phyloP scores from a whole-genome alignment of 2,329 filamentous ascomycete species.

The Phaeosphaeria sp. region DNA sequence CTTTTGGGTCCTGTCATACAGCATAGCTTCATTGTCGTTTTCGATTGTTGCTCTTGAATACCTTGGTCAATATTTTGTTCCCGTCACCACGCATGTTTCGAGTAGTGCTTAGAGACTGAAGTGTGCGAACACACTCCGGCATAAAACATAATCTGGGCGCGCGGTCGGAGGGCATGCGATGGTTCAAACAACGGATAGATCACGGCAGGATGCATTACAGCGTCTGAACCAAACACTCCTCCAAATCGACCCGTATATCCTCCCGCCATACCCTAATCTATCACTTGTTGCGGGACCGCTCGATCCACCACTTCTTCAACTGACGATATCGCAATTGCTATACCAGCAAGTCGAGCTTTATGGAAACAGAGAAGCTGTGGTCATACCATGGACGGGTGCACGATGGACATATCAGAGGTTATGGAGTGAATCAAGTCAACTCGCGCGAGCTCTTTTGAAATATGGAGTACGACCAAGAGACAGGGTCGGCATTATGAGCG shows the following conservation, averaged over 20 bases:
- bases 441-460: slow-evolving; percentile 61
- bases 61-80: slow-evolving; percentile 16
- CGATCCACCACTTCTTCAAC: slow-evolving; percentile 72
- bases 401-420: slow-evolving; percentile 69
- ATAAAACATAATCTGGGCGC: background rate
- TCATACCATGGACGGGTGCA: slow-evolving; percentile 78
- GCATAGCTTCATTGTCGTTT: slow-evolving; percentile 22
- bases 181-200: slow-evolving; percentile 37
- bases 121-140: background rate
- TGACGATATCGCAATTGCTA: slow-evolving; percentile 76
- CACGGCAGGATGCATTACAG: slow-evolving; percentile 37
- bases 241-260: slow-evolving; percentile 47
- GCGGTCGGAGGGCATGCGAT: slow-evolving; percentile 13
- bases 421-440: slow-evolving; percentile 47
- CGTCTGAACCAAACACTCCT: slow-evolving; percentile 48
- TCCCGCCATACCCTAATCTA: slow-evolving; percentile 49
- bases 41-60: slow-evolving; percentile 16
- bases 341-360: slow-evolving; percentile 73
- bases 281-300: slow-evolving; percentile 72
- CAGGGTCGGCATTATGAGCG: slow-evolving; percentile 76
- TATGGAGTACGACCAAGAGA: slow-evolving; percentile 73
- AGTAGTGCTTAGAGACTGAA: background rate
- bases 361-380: slow-evolving; percentile 70
- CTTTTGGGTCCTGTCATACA: slow-evolving; percentile 28
- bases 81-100: slow-evolving; percentile 12